Evolutionary conservation across 352 stramenopile species (phyloP).

Genomic region (Phytophthora agathidicida): DNA sequence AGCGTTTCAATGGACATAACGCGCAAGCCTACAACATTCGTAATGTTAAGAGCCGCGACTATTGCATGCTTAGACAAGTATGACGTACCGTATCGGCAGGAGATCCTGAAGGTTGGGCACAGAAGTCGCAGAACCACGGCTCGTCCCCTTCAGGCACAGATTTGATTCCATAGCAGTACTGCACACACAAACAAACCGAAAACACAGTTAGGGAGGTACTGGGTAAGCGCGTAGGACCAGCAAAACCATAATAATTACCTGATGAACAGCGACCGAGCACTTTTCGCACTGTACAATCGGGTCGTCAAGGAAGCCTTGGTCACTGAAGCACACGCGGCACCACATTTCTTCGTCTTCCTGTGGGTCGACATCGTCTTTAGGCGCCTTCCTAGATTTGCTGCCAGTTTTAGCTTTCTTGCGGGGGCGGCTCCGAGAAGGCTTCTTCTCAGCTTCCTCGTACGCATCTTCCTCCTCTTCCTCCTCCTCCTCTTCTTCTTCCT

Average conservation of each 20-base stretch:
- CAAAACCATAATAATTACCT: slow-evolving; percentile 46
- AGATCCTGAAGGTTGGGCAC: slow-evolving; percentile 45
- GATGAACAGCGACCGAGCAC: slow-evolving; percentile 83
- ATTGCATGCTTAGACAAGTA: no score
- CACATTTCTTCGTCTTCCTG: slow-evolving; percentile 87
- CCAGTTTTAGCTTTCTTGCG: slow-evolving; percentile 42
- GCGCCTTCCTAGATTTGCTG: slow-evolving; percentile 21
- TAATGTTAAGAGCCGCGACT: no score
- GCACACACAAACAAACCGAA: no score
- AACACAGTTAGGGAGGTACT: slow-evolving; percentile 4
- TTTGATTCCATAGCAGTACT: slow-evolving; percentile 91
- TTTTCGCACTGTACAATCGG: slow-evolving; percentile 90
- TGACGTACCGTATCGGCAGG: slow-evolving; percentile 56
- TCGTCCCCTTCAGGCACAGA: slow-evolving; percentile 79
- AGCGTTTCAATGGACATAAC: slow-evolving; percentile 77
- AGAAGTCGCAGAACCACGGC: slow-evolving; percentile 89
- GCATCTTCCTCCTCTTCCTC: slow-evolving; percentile 55
- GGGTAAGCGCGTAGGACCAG: not conserved
- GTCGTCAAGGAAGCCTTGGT: slow-evolving; percentile 87
- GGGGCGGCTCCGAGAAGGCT: slow-evolving; percentile 32
- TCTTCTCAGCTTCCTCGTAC: slow-evolving; percentile 47
- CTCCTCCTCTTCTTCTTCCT: slow-evolving; percentile 46
- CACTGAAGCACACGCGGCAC: slow-evolving; percentile 89
- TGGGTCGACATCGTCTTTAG: slow-evolving; percentile 47
- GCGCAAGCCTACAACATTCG: slow-evolving; percentile 59